phyloP scores from a whole-genome alignment of 306 rosid genomes.

The Cucumis hystrix region DNA sequence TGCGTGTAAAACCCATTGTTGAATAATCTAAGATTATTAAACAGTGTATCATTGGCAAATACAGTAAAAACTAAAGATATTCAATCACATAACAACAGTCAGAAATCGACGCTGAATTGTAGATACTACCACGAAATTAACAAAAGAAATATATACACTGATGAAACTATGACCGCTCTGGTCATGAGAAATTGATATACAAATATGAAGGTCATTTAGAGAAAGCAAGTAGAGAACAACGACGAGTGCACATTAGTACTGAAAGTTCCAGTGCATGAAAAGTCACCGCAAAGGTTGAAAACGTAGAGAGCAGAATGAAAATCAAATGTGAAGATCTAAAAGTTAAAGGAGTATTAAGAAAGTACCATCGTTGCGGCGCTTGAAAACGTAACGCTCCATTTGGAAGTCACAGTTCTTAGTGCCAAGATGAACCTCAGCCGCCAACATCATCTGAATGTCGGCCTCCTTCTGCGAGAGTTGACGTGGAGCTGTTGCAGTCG shows the following conservation, averaged over 20 bases:
- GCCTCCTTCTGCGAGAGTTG: constrained; percentile 68
- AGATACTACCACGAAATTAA: background rate
- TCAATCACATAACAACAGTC: background rate
- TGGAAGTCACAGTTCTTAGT: constrained; percentile 77
- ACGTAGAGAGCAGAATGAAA: background rate
- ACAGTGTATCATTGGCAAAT: background rate
- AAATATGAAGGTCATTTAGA: background rate
- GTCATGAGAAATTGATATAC: background rate
- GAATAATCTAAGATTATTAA: background rate
- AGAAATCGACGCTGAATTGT: background rate
- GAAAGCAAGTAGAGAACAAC: background rate
- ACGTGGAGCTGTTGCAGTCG: constrained; percentile 28
- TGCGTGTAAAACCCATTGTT: background rate
- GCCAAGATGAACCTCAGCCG: constrained; percentile 78
- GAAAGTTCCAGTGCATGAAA: background rate
- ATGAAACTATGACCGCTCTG: background rate
- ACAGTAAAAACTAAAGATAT: background rate
- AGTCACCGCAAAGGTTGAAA: background rate
- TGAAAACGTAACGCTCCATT: constrained; percentile 86
- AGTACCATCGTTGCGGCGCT: constrained; percentile 79
- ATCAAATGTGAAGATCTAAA: background rate
- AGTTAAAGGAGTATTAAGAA: background rate
- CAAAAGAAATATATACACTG: background rate
- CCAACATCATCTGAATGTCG: constrained; percentile 80
- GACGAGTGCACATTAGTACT: background rate